Evolutionary conservation across 1,284 basidiomycete species (phyloP).

Genomic region (Moesziomyces sp.): DNA sequence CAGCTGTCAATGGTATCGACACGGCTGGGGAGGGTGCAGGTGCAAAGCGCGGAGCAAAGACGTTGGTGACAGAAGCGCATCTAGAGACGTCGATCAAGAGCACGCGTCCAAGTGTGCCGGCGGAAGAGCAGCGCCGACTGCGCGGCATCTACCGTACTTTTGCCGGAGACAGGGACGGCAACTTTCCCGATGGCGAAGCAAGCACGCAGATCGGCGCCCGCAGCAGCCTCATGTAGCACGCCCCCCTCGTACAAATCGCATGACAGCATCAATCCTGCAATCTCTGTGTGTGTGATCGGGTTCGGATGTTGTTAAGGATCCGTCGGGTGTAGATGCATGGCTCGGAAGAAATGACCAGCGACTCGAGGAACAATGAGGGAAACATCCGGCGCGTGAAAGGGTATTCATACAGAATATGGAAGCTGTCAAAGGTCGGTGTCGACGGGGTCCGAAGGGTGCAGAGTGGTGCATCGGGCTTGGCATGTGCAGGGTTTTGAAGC

Average conservation of each 20-base stretch:
- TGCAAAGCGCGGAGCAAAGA: conserved; percentile 18
- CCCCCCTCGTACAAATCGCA: too few species aligned
- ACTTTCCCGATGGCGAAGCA: conserved; percentile 61
- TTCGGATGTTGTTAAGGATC: conserved; percentile 1
- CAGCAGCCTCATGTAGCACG: conserved; percentile 60
- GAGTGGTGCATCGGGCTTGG: background rate
- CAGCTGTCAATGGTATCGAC: conserved; percentile 2
- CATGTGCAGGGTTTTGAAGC: background rate
- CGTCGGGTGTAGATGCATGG: background rate
- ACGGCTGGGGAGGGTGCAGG: background rate
- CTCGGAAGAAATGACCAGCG: background rate
- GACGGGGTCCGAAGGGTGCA: background rate
- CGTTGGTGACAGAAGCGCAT: conserved; percentile 53
- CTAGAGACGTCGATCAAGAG: conserved; percentile 54
- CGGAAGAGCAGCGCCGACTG: conserved; percentile 55
- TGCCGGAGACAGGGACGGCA: conserved; percentile 60
- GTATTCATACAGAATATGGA: background rate
- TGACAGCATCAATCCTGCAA: too few species aligned
- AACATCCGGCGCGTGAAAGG: background rate
- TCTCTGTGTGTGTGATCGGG: background rate
- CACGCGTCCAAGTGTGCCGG: conserved; percentile 63
- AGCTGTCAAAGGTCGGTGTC: background rate
- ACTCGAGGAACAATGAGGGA: background rate
- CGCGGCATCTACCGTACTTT: conserved; percentile 58
- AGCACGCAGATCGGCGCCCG: conserved; percentile 59